Evolutionary conservation across 768 basidiomycete species (phyloP).

Genomic region (Phylloporus scabripes): DNA sequence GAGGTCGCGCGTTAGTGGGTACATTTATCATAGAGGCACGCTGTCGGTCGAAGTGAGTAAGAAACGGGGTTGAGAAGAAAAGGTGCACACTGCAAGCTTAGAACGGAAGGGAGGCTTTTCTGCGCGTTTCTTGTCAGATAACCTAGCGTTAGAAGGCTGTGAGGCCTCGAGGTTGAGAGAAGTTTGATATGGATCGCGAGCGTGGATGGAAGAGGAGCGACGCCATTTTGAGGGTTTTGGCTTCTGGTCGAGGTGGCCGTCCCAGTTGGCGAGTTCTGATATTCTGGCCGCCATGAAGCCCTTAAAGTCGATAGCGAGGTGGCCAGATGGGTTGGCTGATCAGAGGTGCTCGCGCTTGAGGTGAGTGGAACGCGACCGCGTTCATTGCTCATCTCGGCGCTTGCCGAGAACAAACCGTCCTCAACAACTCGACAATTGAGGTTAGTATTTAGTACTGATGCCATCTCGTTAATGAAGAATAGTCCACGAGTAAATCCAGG

Average conservation of each 20-base stretch:
- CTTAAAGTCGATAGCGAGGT: background rate
- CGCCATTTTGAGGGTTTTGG: constrained; percentile 7
- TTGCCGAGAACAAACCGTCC: constrained; percentile 1
- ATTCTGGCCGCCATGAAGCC: constrained; percentile 12
- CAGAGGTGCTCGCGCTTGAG: background rate
- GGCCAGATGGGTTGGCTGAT: background rate
- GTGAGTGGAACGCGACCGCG: constrained; percentile 7
- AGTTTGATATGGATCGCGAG: constrained; percentile 10
- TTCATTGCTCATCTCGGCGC: constrained; percentile 6
- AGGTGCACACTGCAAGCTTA: constrained; percentile 11
- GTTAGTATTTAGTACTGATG: no score
- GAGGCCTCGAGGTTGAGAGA: background rate
- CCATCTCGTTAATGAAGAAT: no score
- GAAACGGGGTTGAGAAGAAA: background rate
- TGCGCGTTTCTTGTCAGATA: constrained; percentile 7
- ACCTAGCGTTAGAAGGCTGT: background rate
- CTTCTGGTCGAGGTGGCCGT: constrained; percentile 9
- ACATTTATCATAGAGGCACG: constrained; percentile 3
- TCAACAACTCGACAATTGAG: no score
- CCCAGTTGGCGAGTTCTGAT: constrained; percentile 16
- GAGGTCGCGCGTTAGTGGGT: constrained; percentile 2
- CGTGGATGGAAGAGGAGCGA: constrained; percentile 8
- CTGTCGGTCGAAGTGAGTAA: constrained; percentile 13
- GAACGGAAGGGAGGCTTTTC: constrained; percentile 2
- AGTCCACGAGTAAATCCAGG: no score